These are phyloP conservation scores for Ustilago sp. DNA, from an alignment of 1,284 basidiomycete species.

Conservation along the genomic window DNA sequence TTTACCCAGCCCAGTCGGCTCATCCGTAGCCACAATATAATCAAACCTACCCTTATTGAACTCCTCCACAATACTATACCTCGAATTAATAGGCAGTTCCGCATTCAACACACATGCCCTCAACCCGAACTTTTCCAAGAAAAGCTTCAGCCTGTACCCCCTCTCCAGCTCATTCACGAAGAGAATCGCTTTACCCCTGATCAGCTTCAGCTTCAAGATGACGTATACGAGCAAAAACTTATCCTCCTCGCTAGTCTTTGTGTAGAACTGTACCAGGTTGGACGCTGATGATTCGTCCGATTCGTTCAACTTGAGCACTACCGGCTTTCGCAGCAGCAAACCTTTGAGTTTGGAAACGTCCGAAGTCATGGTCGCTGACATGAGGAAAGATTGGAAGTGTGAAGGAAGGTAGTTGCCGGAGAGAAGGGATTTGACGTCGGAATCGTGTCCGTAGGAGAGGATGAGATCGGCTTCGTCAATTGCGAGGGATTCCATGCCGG, in stretches of 20 bases:
- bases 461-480: slow-evolving; percentile 99
- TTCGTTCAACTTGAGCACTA: slow-evolving; percentile 71
- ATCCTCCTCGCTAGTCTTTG: slow-evolving; percentile 80
- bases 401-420: slow-evolving; percentile 79
- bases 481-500: slow-evolving; percentile 83
- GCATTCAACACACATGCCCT: slow-evolving; percentile 96
- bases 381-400: slow-evolving; percentile 92
- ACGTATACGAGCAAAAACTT: slow-evolving; percentile 96
- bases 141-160: slow-evolving; percentile 92
- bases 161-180: slow-evolving; percentile 98
- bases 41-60: slow-evolving; percentile 99
- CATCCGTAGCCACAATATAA: slow-evolving; percentile 98
- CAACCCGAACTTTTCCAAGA: slow-evolving; percentile 97
- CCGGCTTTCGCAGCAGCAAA: slow-evolving; percentile 85
- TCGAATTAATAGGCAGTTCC: slow-evolving; percentile 92
- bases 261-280: slow-evolving; percentile 63
- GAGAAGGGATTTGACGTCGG: slow-evolving; percentile 87
- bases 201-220: slow-evolving; percentile 91
- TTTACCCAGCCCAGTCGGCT: slow-evolving; percentile 71
- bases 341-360: slow-evolving; percentile 93
- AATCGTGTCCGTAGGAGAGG: slow-evolving; percentile 93
- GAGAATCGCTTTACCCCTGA: slow-evolving; percentile 94
- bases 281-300: slow-evolving; percentile 41
- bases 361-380: slow-evolving; percentile 97
- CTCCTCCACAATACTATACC: slow-evolving; percentile 97